Evolutionary conservation across 192 early-diverging fungal species (phyloP), one percentile per base, ranked within the genome.

Genomic region (Helicostylum pulchrum): DNA sequence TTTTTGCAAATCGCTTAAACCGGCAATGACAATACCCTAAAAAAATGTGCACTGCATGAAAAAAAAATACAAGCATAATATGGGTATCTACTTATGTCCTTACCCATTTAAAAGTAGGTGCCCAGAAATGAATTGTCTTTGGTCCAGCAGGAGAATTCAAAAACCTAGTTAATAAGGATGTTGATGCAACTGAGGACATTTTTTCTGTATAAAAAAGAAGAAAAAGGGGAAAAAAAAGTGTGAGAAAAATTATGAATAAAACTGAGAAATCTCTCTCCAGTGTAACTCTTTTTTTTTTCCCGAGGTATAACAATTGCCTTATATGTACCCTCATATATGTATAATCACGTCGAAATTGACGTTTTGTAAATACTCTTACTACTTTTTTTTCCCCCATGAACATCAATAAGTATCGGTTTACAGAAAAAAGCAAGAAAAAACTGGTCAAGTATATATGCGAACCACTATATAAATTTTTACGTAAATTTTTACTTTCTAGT

Each of bases 41-140:
- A 60, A 70, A 32, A 4, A 43, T 42, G 9, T 19, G 7, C 11
- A 17, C 7, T 19, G 39, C 17, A 58, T 43, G 2, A 58, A 23
- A 45, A 26, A 45, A 59, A 9, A 23, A 26, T n/a, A n/a, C n/a
- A 2, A 26, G 26, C 26, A 26, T 26, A 26, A 8, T 3, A 20
- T 64, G 3, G 11, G 5, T 15, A 4, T 26, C 20, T 23, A 45
- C 23, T 21, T 36, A 39, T 17, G 19, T 26, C 56, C 74, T 53
- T 82, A 89, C 89, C 92, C 90, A 92, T 89, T 95, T 95, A 77
- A 84, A 85, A 48, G 85, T 75, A 39, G 97, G 97, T 0, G 95
- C 97, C 97, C 97, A 99, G 72, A 99, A 99, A 75, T 94, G 92
- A 70, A 99, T 87, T 42, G 97, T 99, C 80, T 95, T 96, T 65